phyloP scores from a whole-genome alignment of 1,139 yeast species.

The Arxiozyma telluris region DNA sequence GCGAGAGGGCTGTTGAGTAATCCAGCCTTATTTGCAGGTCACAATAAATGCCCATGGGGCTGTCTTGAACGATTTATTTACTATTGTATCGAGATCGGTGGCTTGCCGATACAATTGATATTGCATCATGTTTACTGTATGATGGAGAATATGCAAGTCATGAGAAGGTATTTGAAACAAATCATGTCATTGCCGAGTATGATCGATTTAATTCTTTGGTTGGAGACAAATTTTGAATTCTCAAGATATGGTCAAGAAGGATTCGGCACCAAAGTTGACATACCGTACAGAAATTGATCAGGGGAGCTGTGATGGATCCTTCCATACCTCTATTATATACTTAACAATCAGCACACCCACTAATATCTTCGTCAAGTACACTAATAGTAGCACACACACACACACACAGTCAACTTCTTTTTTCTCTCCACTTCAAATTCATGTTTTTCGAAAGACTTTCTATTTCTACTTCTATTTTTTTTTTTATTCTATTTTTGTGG shows the following conservation, averaged over 20 bases:
- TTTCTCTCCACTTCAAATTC: no score
- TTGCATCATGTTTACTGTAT: slow-evolving; percentile 88
- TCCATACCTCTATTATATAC: neutral
- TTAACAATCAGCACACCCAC: neutral
- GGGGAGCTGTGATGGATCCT: neutral
- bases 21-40: slow-evolving; percentile 82
- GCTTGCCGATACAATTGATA: slow-evolving; percentile 70
- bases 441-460: no score
- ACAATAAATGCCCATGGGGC: slow-evolving; percentile 72
- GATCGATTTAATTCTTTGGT: slow-evolving; percentile 69
- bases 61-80: slow-evolving; percentile 81
- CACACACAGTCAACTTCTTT: no score
- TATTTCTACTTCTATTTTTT: no score
- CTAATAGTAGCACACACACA: no score
- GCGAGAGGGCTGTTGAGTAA: slow-evolving; percentile 80
- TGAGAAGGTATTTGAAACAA: slow-evolving; percentile 46
- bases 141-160: slow-evolving; percentile 51
- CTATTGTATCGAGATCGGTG: slow-evolving; percentile 60
- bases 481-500: no score
- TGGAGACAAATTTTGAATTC: slow-evolving; percentile 60
- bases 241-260: slow-evolving; percentile 58
- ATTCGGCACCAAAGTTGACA: slow-evolving; percentile 52
- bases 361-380: no score
- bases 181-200: slow-evolving; percentile 54
- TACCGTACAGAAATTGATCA: slow-evolving; percentile 38